Percentiles rank a stretch among this genome's conserved stretches.
Evolutionary conservation across 805 yeast genomes (phyloP).

Genomic region (Kodamaea kaohsiungensis): DNA sequence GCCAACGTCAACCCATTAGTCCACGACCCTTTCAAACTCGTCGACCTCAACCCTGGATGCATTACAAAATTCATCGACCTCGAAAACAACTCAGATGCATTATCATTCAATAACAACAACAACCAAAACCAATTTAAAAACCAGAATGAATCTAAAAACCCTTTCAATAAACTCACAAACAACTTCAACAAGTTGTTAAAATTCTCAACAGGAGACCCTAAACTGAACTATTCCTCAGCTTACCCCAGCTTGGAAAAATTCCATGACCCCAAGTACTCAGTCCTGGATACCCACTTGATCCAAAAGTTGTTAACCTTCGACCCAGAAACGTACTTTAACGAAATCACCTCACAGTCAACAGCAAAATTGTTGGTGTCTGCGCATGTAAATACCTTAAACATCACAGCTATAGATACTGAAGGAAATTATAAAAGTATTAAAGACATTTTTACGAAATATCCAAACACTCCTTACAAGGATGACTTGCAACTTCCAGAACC

Average conservation of each 20-base stretch:
- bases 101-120: not conserved
- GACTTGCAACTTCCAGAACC: conserved; percentile 12
- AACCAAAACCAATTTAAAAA: not conserved
- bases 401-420: conserved; percentile 37
- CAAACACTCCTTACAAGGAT: conserved; percentile 12
- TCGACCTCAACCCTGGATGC: conserved; percentile 59
- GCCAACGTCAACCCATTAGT: conserved; percentile 53
- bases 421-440: conserved; percentile 24
- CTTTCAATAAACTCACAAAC: conserved; percentile 29
- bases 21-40: conserved; percentile 54
- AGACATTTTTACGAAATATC: conserved; percentile 9
- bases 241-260: conserved; percentile 5
- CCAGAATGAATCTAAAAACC: conserved; percentile 7
- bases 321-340: conserved; percentile 18
- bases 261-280: conserved; percentile 10
- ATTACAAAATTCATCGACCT: conserved; percentile 21
- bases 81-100: not conserved
- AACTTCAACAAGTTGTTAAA: conserved; percentile 31
- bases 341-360: conserved; percentile 28
- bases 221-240: not conserved
- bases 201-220: conserved; percentile 9
- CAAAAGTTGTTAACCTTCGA: conserved; percentile 4
- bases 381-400: conserved; percentile 53
- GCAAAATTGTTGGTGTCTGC: conserved; percentile 42
- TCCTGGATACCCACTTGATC: conserved; percentile 20